phyloP scores from a whole-genome alignment of 2,329 filamentous ascomycete genomes.

The Colletotrichum sp. region DNA sequence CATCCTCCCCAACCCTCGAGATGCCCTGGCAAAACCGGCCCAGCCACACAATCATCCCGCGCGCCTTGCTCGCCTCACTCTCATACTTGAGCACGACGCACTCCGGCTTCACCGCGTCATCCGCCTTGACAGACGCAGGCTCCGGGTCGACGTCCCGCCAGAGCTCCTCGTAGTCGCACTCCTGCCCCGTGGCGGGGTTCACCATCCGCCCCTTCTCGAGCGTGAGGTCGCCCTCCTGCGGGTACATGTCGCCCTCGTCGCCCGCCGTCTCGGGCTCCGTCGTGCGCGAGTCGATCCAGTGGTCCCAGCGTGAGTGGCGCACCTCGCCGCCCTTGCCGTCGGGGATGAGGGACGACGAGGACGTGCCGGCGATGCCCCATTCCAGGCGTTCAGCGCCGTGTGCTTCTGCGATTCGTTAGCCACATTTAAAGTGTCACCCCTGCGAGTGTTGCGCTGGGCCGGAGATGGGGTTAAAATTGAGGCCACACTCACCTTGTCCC shows the following conservation, averaged over 20 bases:
- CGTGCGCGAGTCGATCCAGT: slow-evolving; percentile 65
- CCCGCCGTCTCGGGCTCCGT: slow-evolving; percentile 38
- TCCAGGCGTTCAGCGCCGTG: slow-evolving; percentile 48
- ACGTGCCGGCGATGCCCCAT: slow-evolving; percentile 69
- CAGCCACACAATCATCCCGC: slow-evolving; percentile 59
- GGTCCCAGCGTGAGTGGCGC: slow-evolving; percentile 53
- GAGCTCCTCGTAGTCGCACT: slow-evolving; percentile 68
- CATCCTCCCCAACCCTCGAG: slow-evolving; percentile 44
- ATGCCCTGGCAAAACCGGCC: slow-evolving; percentile 63
- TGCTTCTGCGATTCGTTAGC: neutral
- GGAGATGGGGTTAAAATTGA: neutral
- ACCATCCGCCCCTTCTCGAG: slow-evolving; percentile 66
- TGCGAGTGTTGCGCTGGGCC: neutral
- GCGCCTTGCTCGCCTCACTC: slow-evolving; percentile 31
- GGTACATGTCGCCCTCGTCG: slow-evolving; percentile 64
- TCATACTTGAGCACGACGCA: slow-evolving; percentile 48
- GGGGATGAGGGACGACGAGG: slow-evolving; percentile 38
- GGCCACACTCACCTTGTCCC: neutral
- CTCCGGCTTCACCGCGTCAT: slow-evolving; percentile 12
- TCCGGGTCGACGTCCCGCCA: slow-evolving; percentile 57
- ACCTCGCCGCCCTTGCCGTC: slow-evolving; percentile 29
- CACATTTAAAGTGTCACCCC: fast-evolving
- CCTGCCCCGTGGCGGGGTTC: slow-evolving; percentile 57
- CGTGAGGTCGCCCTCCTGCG: slow-evolving; percentile 41
- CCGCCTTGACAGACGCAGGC: neutral